Percentiles rank a stretch among this genome's conserved stretches.
These are phyloP conservation scores for Tulasnella sp. DNA, from an alignment of 768 basidiomycete species.

Conservation along the genomic window DNA sequence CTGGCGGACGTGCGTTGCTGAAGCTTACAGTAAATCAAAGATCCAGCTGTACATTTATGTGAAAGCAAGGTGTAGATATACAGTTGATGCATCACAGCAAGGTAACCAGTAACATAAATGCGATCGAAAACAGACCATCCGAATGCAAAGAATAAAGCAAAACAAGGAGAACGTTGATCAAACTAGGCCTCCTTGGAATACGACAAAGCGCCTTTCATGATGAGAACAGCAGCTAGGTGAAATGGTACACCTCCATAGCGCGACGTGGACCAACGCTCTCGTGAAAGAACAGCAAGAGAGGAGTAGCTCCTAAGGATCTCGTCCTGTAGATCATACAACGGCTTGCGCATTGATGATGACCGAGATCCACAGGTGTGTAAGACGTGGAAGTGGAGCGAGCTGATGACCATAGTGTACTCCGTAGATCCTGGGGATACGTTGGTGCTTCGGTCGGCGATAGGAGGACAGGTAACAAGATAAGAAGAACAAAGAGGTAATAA, in stretches of 20 bases:
- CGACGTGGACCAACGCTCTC: constrained; percentile 32
- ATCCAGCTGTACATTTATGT: no score
- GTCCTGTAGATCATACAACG: constrained; percentile 28
- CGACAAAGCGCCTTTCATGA: constrained; percentile 16
- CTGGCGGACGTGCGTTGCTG: no score
- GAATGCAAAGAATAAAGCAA: not conserved
- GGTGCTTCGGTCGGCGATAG: constrained; percentile 33
- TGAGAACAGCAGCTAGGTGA: constrained; percentile 48
- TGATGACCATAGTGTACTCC: not conserved
- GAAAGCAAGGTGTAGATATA: no score
- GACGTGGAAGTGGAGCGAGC: constrained; percentile 43
- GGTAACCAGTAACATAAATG: not conserved
- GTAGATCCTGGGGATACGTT: constrained; percentile 31
- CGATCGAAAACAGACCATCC: no score
- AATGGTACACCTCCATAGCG: constrained; percentile 42
- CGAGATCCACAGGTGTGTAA: constrained; percentile 39
- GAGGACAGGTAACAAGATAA: constrained; percentile 46
- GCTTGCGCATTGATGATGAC: constrained; percentile 29
- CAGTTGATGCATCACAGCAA: not conserved
- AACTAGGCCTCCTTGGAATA: not conserved
- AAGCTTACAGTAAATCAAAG: no score
- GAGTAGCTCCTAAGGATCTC: constrained; percentile 62
- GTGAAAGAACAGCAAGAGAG: constrained; percentile 54
- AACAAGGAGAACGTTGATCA: no score
- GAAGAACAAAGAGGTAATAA: constrained; percentile 48